Conservation (phyloP, 2,329 filamentous ascomycete genomes). For the Ophiostoma quercus region DNA sequence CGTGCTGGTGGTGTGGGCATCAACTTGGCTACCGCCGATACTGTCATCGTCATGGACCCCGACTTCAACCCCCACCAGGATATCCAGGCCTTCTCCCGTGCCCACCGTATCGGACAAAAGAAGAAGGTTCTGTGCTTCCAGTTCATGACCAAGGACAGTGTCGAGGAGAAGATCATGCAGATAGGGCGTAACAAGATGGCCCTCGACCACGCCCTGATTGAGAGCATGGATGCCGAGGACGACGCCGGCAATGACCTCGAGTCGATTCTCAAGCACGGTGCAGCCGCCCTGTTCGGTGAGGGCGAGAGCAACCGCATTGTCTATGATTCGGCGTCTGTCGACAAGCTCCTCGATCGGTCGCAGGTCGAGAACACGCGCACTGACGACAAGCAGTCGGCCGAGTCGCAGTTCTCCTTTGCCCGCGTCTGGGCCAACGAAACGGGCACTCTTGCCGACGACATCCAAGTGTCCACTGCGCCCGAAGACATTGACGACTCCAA, state of each 20-base stretch:
- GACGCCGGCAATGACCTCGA: conserved; percentile 75
- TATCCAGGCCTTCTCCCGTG: conserved; percentile 87
- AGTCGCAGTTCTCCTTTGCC: conserved; percentile 83
- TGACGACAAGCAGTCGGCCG: conserved; percentile 53
- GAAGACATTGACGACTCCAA: conserved; percentile 29
- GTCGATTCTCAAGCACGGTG: conserved; percentile 81
- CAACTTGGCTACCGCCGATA: conserved; percentile 93
- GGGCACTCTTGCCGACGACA: conserved; percentile 58
- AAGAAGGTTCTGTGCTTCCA: conserved; percentile 96
- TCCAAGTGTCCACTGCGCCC: conserved; percentile 47
- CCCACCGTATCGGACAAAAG: conserved; percentile 93
- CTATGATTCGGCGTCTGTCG: conserved; percentile 78
- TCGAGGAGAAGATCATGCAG: conserved; percentile 94
- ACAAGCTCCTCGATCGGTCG: conserved; percentile 82
- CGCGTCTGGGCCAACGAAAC: conserved; percentile 87
- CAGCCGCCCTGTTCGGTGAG: conserved; percentile 78
- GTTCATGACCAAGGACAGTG: conserved; percentile 79
- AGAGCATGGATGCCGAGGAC: conserved; percentile 81
- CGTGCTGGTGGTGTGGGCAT: conserved; percentile 95
- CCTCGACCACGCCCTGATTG: conserved; percentile 89
- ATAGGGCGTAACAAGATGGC: conserved; percentile 95
- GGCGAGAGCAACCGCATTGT: conserved; percentile 65
- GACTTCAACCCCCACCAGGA: conserved; percentile 99
- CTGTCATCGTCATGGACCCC: conserved; percentile 93
- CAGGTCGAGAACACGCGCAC: conserved; percentile 67